Evolutionary conservation across 495 filamentous ascomycete genomes (phyloP).

Genomic region (Podospora anserina): DNA sequence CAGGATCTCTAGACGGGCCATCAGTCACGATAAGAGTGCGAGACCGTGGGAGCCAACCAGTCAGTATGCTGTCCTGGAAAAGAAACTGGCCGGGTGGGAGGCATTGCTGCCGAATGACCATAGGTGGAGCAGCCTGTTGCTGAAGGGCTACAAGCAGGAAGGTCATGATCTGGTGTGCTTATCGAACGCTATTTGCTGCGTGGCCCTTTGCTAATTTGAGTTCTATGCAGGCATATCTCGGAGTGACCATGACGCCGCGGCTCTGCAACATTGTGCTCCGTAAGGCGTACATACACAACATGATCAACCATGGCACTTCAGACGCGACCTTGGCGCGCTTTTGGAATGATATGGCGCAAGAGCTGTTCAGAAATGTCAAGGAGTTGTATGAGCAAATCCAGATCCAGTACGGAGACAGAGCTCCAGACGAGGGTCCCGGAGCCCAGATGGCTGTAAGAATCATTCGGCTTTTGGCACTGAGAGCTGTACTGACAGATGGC

Average conservation of each 20-base stretch:
- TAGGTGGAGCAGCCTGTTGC: conserved; percentile 40
- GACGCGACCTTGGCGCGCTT: conserved; percentile 35
- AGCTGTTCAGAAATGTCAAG: conserved; percentile 48
- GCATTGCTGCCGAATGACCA: conserved; percentile 42
- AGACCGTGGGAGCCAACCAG: conserved; percentile 43
- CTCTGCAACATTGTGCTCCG: conserved; percentile 52
- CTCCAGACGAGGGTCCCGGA: conserved; percentile 43
- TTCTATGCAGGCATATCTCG: conserved; percentile 43
- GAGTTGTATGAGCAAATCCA: conserved; percentile 47
- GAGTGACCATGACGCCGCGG: conserved; percentile 47
- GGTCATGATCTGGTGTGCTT: conserved; percentile 41
- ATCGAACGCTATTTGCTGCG: not conserved
- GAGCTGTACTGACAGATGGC: conserved; percentile 8
- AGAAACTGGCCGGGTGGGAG: conserved; percentile 43
- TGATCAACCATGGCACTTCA: conserved; percentile 39
- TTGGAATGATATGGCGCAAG: conserved; percentile 43
- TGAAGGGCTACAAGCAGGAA: conserved; percentile 44
- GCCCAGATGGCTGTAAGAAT: conserved; percentile 49
- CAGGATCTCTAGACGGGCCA: conserved; percentile 43
- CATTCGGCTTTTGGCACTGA: not conserved
- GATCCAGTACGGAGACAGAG: conserved; percentile 41
- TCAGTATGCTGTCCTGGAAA: conserved; percentile 41
- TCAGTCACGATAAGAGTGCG: conserved; percentile 35
- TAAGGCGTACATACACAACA: conserved; percentile 46
- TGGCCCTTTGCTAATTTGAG: not conserved